A percentile compares a stretch with the other conserved stretches of the same genome.
These are phyloP conservation scores for Thielaviopsis punctulata DNA, from an alignment of 2,329 filamentous ascomycete species.

Conservation along the genomic window DNA sequence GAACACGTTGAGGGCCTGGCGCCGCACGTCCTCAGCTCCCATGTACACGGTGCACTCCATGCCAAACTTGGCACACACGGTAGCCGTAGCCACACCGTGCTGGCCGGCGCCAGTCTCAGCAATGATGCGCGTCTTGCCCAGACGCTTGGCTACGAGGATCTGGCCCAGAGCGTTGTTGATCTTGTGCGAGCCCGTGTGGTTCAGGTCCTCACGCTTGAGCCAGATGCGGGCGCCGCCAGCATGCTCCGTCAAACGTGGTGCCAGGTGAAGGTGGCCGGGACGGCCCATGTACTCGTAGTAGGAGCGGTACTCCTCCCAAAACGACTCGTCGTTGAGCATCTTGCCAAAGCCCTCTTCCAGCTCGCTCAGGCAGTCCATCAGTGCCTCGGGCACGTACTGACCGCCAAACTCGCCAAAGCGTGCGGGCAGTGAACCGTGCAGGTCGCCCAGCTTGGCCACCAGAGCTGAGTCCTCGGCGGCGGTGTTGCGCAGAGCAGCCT, in stretches of 20 bases:
- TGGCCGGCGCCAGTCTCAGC: constrained; percentile 95
- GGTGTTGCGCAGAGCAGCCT: constrained; percentile 48
- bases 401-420: constrained; percentile 93
- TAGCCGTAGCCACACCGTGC: constrained; percentile 93
- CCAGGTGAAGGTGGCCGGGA: constrained; percentile 78
- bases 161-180: constrained; percentile 98
- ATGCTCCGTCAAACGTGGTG: constrained; percentile 71
- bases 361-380: constrained; percentile 91
- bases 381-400: constrained; percentile 89
- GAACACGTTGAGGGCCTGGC: constrained; percentile 95
- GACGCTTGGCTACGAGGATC: constrained; percentile 63
- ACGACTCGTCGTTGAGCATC: constrained; percentile 70
- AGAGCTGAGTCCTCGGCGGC: constrained; percentile 38
- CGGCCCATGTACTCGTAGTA: constrained; percentile 97
- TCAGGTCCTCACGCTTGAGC: constrained; percentile 93
- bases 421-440: constrained; percentile 65
- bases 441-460: constrained; percentile 67
- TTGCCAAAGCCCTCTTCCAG: constrained; percentile 81
- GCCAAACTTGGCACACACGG: constrained; percentile 92
- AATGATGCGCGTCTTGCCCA: constrained; percentile 95
- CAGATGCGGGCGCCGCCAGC: constrained; percentile 92
- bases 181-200: constrained; percentile 97
- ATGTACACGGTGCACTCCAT: constrained; percentile 98
- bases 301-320: constrained; percentile 93
- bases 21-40: constrained; percentile 82